Conservation (phyloP, 2,329 filamentous ascomycete genomes). For the Aspergillus sp. region DNA sequence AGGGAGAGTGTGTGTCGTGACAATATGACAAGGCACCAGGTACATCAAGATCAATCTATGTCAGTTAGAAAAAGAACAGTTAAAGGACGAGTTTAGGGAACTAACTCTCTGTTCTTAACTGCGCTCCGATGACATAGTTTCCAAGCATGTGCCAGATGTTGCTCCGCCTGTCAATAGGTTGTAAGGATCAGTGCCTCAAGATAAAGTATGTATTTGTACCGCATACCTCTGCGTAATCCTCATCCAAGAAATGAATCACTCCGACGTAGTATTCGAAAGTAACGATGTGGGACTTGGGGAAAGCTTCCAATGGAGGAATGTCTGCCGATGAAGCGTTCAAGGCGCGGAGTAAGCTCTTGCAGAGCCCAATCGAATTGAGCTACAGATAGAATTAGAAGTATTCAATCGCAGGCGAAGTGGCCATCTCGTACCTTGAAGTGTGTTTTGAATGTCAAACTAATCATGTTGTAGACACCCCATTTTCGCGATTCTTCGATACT, state of each 20-base stretch:
- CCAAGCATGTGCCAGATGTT: constrained; percentile 73
- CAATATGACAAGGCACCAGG: constrained; percentile 83
- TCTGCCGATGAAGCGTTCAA: constrained; percentile 70
- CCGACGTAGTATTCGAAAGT: constrained; percentile 97
- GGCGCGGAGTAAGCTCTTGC: constrained; percentile 80
- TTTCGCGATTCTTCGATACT: constrained; percentile 78
- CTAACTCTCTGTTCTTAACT: constrained; percentile 71
- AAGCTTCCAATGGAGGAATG: constrained; percentile 70
- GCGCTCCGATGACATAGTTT: constrained; percentile 69
- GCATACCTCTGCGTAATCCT: constrained; percentile 75
- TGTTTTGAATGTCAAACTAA: constrained; percentile 94
- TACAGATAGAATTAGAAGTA: constrained; percentile 20
- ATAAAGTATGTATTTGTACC: not conserved
- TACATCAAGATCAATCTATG: constrained; percentile 82
- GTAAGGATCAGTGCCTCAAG: constrained; percentile 4
- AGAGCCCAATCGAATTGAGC: constrained; percentile 81
- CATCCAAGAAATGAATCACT: constrained; percentile 87
- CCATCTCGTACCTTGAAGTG: constrained; percentile 69
- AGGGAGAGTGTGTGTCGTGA: constrained; percentile 81
- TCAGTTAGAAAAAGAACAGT: constrained; percentile 15
- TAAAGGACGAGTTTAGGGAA: constrained; percentile 5
- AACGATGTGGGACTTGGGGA: constrained; percentile 83
- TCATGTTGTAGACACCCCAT: constrained; percentile 95
- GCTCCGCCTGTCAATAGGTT: constrained; percentile 56
- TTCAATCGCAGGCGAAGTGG: not conserved